Conservation (phyloP, 2,329 filamentous ascomycete genomes). For the Fusarium nisikadoi region DNA sequence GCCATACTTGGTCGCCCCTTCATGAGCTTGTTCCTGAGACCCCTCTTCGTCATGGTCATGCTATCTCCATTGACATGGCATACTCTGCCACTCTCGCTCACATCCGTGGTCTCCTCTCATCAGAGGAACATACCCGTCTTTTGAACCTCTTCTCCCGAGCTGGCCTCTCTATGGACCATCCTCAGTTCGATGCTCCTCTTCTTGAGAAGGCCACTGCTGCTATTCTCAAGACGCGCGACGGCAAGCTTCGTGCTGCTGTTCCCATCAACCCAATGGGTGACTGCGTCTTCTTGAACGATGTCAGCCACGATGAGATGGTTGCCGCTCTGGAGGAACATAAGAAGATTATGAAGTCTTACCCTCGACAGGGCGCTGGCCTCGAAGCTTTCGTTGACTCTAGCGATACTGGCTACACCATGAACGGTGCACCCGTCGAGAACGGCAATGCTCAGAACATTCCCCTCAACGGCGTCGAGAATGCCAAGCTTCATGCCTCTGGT, state of each 20-base stretch:
- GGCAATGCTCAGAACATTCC: not conserved
- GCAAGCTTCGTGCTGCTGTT: constrained; percentile 73
- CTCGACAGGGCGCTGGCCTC: constrained; percentile 71
- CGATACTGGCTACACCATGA: constrained; percentile 69
- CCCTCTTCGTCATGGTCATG: constrained; percentile 77
- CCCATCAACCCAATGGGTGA: constrained; percentile 71
- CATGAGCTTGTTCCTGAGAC: constrained; percentile 76
- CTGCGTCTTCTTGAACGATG: constrained; percentile 76
- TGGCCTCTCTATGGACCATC: constrained; percentile 77
- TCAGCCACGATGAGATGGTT: constrained; percentile 70
- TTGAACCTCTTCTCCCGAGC: constrained; percentile 76
- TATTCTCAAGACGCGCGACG: constrained; percentile 77
- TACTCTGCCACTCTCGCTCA: constrained; percentile 77
- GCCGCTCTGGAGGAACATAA: constrained; percentile 71
- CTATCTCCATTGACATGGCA: constrained; percentile 81
- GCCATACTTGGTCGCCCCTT: constrained; percentile 79
- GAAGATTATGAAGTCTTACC: constrained; percentile 69
- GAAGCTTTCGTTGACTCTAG: constrained; percentile 76
- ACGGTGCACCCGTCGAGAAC: constrained; percentile 43
- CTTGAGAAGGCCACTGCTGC: constrained; percentile 73
- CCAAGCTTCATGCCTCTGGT: constrained; percentile 26
- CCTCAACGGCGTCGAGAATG: constrained; percentile 23
- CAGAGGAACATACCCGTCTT: constrained; percentile 69
- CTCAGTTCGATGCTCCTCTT: constrained; percentile 72
- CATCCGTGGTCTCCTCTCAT: constrained; percentile 67